phyloP scores from a whole-genome alignment of 768 basidiomycete genomes.

The Trichaptum fuscoviolaceum region DNA sequence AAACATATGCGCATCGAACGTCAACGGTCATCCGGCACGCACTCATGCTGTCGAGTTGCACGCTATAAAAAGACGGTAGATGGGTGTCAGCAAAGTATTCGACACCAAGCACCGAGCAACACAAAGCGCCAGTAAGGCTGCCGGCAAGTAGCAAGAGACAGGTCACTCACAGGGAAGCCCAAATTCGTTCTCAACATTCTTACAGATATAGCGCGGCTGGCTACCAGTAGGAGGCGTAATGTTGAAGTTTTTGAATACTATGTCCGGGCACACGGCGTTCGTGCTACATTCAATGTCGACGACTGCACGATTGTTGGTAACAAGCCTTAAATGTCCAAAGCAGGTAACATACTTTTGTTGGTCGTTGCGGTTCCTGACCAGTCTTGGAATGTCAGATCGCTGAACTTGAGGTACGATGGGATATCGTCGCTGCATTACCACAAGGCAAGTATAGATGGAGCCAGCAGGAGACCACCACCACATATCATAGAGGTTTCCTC shows the following conservation, averaged over 20 bases:
- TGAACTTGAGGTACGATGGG: slow-evolving; percentile 44
- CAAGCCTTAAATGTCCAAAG: not conserved
- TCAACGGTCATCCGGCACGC: too few relatives aligned
- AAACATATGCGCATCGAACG: too few relatives aligned
- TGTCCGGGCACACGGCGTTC: slow-evolving; percentile 38
- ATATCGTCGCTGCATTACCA: slow-evolving; percentile 35
- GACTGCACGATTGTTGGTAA: slow-evolving; percentile 24
- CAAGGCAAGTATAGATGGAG: not conserved
- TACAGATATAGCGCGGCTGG: slow-evolving; percentile 36
- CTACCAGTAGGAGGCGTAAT: slow-evolving; percentile 33
- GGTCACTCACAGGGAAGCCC: slow-evolving; percentile 23
- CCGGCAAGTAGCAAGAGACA: not conserved
- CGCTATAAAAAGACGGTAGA: not conserved
- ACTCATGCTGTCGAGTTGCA: slow-evolving; percentile 2
- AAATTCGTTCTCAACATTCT: slow-evolving; percentile 36
- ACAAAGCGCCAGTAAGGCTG: not conserved
- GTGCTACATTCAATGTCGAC: slow-evolving; percentile 48
- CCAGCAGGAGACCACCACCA: not conserved
- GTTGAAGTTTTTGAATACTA: slow-evolving; percentile 37
- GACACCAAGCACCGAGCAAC: not conserved
- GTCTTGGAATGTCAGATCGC: slow-evolving; percentile 38
- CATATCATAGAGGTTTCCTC: not conserved
- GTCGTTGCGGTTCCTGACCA: slow-evolving; percentile 43
- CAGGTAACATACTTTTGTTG: slow-evolving; percentile 29
- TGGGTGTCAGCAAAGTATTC: not conserved